Base-by-base conservation (phyloP, 2,329 filamentous ascomycete species). In the Fusarium chuoi region DNA sequence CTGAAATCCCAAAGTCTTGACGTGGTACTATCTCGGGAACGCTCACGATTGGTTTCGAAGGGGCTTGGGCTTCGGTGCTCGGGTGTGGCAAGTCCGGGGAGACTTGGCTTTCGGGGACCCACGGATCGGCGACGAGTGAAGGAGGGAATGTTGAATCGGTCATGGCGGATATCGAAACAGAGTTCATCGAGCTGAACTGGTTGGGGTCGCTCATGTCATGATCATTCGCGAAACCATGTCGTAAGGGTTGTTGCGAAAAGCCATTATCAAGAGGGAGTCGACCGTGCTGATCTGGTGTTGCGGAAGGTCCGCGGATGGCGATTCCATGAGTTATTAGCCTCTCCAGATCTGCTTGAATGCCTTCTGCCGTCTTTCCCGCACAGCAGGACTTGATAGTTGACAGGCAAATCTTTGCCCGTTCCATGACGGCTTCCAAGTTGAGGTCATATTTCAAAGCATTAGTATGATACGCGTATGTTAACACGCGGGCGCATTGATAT, bases 401-500 rank as follows among this genome's bases (percentile, higher is more conserved):
- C 18, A 89, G 77, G 62, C 88, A 90, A 14, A 87, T 82, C n/a
- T 81, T 82, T 6, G 86, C 85, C 46, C 87, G 83, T 58, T 89
- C 87, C 48, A 84, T 78, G 28, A 89, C 84, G 22, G 82, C 81
- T 18, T 87, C 87, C 7, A 82, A 76, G 3, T 83, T 84, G 22
- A 89, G 79, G 4, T 84, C 83, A 48, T 86, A 81, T 54, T 87
- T 85, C 7, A 79, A 80, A 3, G 80, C 82, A 49, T 83, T 83
- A 26, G 83, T 85, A 60, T 87, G 86, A 57, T 86, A 84, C 6
- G 84, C 84, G 70, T 88, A 87, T 39, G 86, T 87, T 58, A 90
- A 79, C 76, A 89, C 85, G 35, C 87, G 84, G 15, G 85, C 85
- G 59, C 88, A 89, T 71, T 89, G 87, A 62, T 89, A 89, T 3